Evolutionary conservation across 1,284 basidiomycete species (phyloP).

Genomic region (Ustilago vetiveriae): DNA sequence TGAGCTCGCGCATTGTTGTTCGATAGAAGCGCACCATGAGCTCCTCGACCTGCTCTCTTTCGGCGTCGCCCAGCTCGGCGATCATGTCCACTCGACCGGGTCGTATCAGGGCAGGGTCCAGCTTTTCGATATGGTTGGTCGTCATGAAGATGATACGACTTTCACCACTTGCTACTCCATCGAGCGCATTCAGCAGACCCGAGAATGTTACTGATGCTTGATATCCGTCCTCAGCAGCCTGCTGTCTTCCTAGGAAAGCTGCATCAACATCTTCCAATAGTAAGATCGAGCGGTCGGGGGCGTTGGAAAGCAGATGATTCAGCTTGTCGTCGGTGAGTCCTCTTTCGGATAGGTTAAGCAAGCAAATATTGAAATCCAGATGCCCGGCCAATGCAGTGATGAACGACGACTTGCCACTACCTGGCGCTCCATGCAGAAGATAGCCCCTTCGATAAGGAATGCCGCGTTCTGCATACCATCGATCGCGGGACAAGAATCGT

Average conservation of each 20-base stretch:
- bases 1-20: conserved; percentile 36
- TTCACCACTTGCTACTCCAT: conserved; percentile 90
- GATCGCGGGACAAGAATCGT: conserved; percentile 81
- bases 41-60: conserved; percentile 78
- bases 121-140: conserved; percentile 82
- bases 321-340: conserved; percentile 97
- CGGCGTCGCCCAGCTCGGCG: conserved; percentile 87
- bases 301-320: conserved; percentile 90
- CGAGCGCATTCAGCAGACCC: conserved; percentile 94
- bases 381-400: conserved; percentile 95
- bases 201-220: conserved; percentile 87
- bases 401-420: conserved; percentile 97
- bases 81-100: conserved; percentile 92
- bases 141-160: conserved; percentile 99
- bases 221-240: conserved; percentile 58
- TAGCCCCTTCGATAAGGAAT: conserved; percentile 98
- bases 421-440: conserved; percentile 92
- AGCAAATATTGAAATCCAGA: conserved; percentile 89
- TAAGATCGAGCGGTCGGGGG: conserved; percentile 89
- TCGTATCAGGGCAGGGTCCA: conserved; percentile 88
- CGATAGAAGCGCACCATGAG: conserved; percentile 88
- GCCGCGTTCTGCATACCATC: conserved; percentile 97
- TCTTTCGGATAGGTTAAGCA: conserved; percentile 94
- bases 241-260: conserved; percentile 75
- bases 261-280: conserved; percentile 97